A percentile compares a stretch with the other conserved stretches of the same genome.
Evolutionary conservation across 805 yeast genomes (phyloP).

Genomic region (Myxozyma melibiosi): DNA sequence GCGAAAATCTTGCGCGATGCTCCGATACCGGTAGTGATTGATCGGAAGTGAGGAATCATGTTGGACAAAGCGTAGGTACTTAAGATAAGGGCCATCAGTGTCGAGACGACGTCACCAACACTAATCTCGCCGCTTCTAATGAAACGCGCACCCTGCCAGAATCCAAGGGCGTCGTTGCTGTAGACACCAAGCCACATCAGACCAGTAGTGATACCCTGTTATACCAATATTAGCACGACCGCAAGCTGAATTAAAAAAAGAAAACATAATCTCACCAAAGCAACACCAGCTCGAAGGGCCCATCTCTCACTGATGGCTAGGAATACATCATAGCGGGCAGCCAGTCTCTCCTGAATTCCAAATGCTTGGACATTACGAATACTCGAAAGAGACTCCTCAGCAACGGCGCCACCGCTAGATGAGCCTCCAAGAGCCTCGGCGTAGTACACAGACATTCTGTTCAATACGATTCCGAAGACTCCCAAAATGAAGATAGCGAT

Average conservation of each 20-base stretch:
- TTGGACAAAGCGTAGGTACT: conserved; percentile 46
- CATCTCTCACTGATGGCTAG: conserved; percentile 30
- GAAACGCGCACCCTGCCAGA: conserved; percentile 49
- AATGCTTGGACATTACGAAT: conserved; percentile 41
- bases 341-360: conserved; percentile 37
- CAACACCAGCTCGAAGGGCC: conserved; percentile 33
- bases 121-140: conserved; percentile 41
- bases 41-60: conserved; percentile 47
- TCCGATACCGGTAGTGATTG: conserved; percentile 45
- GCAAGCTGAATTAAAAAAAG: background rate
- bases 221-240: conserved; percentile 37
- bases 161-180: conserved; percentile 47
- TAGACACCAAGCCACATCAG: conserved; percentile 44
- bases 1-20: conserved; percentile 46
- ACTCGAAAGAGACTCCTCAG: conserved; percentile 39
- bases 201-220: conserved; percentile 43
- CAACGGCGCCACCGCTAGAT: conserved; percentile 41
- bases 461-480: conserved; percentile 27
- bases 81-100: conserved; percentile 37
- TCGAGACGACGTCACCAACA: conserved; percentile 44
- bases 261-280: conserved; percentile 21
- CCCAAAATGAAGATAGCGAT: conserved; percentile 30
- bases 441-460: conserved; percentile 31
- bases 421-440: conserved; percentile 27
- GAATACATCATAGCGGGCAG: conserved; percentile 32